Conservation (phyloP, 192 early-diverging fungal genomes). For the Coemansia sp. region DNA sequence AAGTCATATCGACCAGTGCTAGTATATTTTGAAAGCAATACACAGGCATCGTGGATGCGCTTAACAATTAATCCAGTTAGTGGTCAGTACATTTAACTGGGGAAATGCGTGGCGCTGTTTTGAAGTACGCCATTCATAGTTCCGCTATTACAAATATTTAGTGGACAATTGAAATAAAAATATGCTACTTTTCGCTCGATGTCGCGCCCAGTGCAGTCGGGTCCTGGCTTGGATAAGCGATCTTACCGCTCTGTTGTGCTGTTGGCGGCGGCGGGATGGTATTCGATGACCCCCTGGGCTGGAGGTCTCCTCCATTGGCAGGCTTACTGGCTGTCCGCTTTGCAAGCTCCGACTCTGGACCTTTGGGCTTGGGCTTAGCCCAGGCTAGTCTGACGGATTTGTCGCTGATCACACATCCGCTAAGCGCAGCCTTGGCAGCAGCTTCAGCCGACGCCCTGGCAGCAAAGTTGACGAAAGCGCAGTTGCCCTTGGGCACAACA, state of each 20-base stretch:
- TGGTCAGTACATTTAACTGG: too few species aligned
- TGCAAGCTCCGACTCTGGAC: slow-evolving; percentile 60
- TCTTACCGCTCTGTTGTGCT: slow-evolving; percentile 8
- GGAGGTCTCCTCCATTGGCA: slow-evolving; percentile 12
- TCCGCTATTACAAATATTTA: too few species aligned
- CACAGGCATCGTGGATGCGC: too few species aligned
- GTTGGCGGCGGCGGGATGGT: slow-evolving; percentile 26
- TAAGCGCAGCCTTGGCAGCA: slow-evolving; percentile 71
- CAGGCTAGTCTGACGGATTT: slow-evolving; percentile 75
- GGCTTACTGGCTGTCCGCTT: neutral
- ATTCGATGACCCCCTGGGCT: slow-evolving; percentile 4
- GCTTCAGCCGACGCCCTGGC: slow-evolving; percentile 80
- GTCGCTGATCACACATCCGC: slow-evolving; percentile 72
- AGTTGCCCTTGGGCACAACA: slow-evolving; percentile 73
- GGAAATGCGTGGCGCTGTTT: too few species aligned
- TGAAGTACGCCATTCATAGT: too few species aligned
- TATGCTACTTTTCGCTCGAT: slow-evolving; percentile 6
- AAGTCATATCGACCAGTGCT: too few species aligned
- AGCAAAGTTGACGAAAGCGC: slow-evolving; percentile 90
- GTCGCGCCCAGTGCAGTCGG: slow-evolving; percentile 56
- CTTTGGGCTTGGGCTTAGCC: slow-evolving; percentile 75
- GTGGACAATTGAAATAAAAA: too few species aligned
- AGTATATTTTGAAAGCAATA: too few species aligned
- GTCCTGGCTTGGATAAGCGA: slow-evolving; percentile 59
- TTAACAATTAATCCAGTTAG: too few species aligned